Base-by-base conservation (phyloP, 2,329 filamentous ascomycete genomes). In the Mycosphaerella arachidis region DNA sequence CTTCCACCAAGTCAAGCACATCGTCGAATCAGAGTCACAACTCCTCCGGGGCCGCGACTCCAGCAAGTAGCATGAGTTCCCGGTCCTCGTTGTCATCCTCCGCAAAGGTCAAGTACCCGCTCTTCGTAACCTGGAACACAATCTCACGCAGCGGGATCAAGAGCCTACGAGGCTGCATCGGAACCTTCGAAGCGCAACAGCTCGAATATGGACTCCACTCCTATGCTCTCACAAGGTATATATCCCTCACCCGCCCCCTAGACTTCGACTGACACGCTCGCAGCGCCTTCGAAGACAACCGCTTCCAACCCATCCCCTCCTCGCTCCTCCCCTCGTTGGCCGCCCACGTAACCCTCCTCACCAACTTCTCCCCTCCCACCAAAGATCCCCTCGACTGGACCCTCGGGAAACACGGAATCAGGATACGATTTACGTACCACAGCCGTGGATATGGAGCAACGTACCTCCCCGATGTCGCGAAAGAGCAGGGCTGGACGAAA, bases 61-160 rank as follows among this genome's bases (percentile, higher is more conserved):
- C 70, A 1, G 75, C 74, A 16, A 76, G 60, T 3, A 77, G 76
- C 1, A 55, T 61, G 73, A 77, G n/a, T 80, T 82, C 31, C 74
- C 75, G 54, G 5, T 33, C 81, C 6, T 79, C 80, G 20, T 74
- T 72, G 27, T 66, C 77, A 69, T 70, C 74, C 68, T 75, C 70
- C 56, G 68, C 72, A 60, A 66, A 67, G 46, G 66, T 65, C 53
- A 67, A 70, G 46, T 85, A 87, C 63, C 93, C 93, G 0, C 82
- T 97, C 43, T 97, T 97, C 73, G 90, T 99, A 51, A 96, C 92
- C 7, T 97, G 93, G 92, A 96, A 97, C 77, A 91, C 85, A 0
- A 68, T 91, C 57, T 85, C 83, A 7, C 75, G 79, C 24, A 78
- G 73, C 56, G 83, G 85, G 30, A 77, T 85, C 65, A 86, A 87